Evolutionary conservation across 140 eudicot species (phyloP).

Genomic region (Cichorium intybus): DNA sequence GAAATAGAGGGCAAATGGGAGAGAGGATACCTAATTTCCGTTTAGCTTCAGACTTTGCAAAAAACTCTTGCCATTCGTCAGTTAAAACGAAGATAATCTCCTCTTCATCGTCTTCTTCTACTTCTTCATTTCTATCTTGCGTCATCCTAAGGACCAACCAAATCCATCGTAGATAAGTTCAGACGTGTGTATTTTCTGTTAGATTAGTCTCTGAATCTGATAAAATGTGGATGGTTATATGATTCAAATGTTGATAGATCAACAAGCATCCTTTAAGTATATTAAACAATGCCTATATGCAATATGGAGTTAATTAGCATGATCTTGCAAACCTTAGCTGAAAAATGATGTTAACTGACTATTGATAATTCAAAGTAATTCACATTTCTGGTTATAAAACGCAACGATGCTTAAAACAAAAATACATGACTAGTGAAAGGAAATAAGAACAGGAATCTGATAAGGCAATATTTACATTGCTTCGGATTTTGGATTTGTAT

Average conservation of each 20-base stretch:
- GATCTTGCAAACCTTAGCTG: neutral
- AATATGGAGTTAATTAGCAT: neutral
- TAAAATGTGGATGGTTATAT: too few relatives aligned
- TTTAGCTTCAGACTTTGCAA: conserved; percentile 84
- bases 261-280: neutral
- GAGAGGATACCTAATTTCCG: conserved; percentile 48
- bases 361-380: neutral
- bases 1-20: neutral
- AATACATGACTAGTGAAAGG: neutral
- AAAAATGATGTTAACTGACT: too few relatives aligned
- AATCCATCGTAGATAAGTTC: neutral
- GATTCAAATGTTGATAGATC: neutral
- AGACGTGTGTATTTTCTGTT: too few relatives aligned
- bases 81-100: conserved; percentile 63
- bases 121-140: conserved; percentile 21
- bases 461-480: conserved; percentile 30
- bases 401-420: neutral
- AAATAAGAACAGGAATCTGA: neutral
- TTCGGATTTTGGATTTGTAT: neutral
- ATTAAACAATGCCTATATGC: conserved; percentile 9
- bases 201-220: too few relatives aligned
- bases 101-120: conserved; percentile 46
- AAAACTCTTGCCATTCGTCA: conserved; percentile 86
- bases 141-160: conserved; percentile 28
- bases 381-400: neutral